A percentile compares a stretch with the other conserved stretches of the same genome.
Conservation (phyloP, 2,329 filamentous ascomycete genomes). For the Albophoma yamanashiensis region DNA sequence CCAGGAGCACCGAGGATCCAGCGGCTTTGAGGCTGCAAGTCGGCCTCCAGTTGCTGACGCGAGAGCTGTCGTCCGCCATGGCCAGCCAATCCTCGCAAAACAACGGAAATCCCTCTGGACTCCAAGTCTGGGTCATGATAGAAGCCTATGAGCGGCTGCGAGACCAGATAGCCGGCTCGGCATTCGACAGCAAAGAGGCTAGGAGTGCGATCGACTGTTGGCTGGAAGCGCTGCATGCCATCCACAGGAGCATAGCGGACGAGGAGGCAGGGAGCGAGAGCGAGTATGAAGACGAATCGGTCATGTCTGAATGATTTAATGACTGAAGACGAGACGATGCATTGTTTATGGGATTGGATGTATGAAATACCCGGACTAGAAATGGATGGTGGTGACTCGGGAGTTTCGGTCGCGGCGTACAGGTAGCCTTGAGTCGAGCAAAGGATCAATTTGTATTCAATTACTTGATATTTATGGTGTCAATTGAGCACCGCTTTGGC, state of each 20-base stretch:
- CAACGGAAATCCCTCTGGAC: slow-evolving; percentile 25
- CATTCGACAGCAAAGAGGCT: slow-evolving; percentile 20
- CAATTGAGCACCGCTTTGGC: not conserved
- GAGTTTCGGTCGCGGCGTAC: no score
- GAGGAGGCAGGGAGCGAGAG: slow-evolving; percentile 13
- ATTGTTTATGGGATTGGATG: not conserved
- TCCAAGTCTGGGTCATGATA: slow-evolving; percentile 48
- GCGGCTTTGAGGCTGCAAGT: slow-evolving; percentile 36
- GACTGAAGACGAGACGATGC: not conserved
- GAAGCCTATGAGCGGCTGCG: slow-evolving; percentile 45
- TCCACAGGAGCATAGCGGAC: slow-evolving; percentile 26
- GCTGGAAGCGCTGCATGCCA: slow-evolving; percentile 35
- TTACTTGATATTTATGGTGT: not conserved
- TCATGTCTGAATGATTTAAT: not conserved
- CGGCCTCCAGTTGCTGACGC: slow-evolving; percentile 37
- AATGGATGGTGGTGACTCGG: no score
- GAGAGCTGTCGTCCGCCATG: slow-evolving; percentile 35
- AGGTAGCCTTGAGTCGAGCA: no score
- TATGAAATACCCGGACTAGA: not conserved
- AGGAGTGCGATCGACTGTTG: slow-evolving; percentile 32
- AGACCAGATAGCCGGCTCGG: slow-evolving; percentile 29
- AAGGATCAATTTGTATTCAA: no score
- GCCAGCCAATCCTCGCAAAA: slow-evolving; percentile 12
- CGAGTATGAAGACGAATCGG: slow-evolving; percentile 15
- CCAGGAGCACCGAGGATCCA: not conserved